Evolutionary conservation across 768 basidiomycete genomes (phyloP).

Genomic region (Hirschioporus abietinus): DNA sequence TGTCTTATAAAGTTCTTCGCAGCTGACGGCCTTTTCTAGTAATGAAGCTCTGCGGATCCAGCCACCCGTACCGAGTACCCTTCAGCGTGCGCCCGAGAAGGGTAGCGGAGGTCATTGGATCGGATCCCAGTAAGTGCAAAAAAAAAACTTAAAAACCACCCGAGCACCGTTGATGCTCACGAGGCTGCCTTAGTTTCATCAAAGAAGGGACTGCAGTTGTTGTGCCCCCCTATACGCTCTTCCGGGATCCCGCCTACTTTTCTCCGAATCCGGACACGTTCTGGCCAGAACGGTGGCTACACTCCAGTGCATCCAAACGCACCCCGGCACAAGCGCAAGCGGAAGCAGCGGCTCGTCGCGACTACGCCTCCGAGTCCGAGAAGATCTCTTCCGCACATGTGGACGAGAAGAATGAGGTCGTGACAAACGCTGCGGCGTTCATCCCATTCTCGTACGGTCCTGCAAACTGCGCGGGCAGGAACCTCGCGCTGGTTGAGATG

Average conservation of each 20-base stretch:
- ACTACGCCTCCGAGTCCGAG: background rate
- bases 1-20: background rate
- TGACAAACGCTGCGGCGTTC: conserved; percentile 29
- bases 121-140: conserved; percentile 25
- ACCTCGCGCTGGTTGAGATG: conserved; percentile 37
- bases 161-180: background rate
- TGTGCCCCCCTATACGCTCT: conserved; percentile 37
- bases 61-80: conserved; percentile 35
- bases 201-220: conserved; percentile 36
- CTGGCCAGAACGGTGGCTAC: conserved; percentile 40
- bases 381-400: background rate
- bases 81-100: conserved; percentile 31
- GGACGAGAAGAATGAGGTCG: conserved; percentile 5
- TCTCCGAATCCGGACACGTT: conserved; percentile 35
- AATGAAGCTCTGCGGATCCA: conserved; percentile 43
- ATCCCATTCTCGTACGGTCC: conserved; percentile 40
- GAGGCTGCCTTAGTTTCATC: conserved; percentile 27
- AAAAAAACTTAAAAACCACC: background rate
- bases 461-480: conserved; percentile 37
- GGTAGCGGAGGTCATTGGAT: conserved; percentile 29
- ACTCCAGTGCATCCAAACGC: background rate
- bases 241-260: conserved; percentile 42
- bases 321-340: background rate
- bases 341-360: background rate
- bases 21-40: conserved; percentile 20